These are phyloP conservation scores for Cryphonectria japonica DNA, from an alignment of 2,329 filamentous ascomycete species.

Conservation along the genomic window DNA sequence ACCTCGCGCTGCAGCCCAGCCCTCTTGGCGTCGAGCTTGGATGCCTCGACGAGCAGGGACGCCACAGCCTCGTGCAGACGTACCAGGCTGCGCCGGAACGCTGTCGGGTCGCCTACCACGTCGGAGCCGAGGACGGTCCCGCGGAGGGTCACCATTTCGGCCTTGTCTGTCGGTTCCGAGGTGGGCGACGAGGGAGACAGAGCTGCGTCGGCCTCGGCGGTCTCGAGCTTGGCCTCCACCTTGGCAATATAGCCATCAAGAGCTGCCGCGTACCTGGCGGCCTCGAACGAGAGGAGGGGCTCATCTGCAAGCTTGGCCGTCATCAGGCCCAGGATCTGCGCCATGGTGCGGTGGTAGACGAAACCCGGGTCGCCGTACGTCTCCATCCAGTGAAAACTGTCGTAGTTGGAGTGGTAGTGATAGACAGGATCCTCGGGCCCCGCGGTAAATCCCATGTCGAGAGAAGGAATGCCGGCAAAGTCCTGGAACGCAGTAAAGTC, in stretches of 20 bases:
- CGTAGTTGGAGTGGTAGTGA: slow-evolving; percentile 84
- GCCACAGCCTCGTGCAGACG: slow-evolving; percentile 40
- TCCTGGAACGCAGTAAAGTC: slow-evolving; percentile 72
- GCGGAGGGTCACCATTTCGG: slow-evolving; percentile 27
- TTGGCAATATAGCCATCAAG: slow-evolving; percentile 57
- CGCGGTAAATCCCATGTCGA: slow-evolving; percentile 57
- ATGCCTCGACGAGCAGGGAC: slow-evolving; percentile 21
- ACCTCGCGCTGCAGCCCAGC: slow-evolving; percentile 42
- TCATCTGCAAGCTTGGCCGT: slow-evolving; percentile 64
- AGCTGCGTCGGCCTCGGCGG: slow-evolving; percentile 11
- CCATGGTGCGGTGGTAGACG: slow-evolving; percentile 67
- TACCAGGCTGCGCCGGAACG: slow-evolving; percentile 46
- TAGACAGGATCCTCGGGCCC: slow-evolving; percentile 59
- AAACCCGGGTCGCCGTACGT: slow-evolving; percentile 71
- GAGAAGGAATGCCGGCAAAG: slow-evolving; percentile 51
- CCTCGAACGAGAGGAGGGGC: slow-evolving; percentile 66
- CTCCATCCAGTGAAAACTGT: slow-evolving; percentile 84
- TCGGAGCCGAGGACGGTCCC: slow-evolving; percentile 28
- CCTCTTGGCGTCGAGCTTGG: slow-evolving; percentile 47
- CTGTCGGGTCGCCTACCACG: slow-evolving; percentile 40
- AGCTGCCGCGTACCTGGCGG: slow-evolving; percentile 65
- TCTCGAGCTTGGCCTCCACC: slow-evolving; percentile 54
- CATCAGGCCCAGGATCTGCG: slow-evolving; percentile 67
- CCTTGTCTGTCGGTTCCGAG: slow-evolving; percentile 32
- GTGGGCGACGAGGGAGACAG: slow-evolving; percentile 7